These are phyloP conservation scores for Gossypium stocksii DNA, from an alignment of 345 rosid species.

Conservation along the genomic window DNA sequence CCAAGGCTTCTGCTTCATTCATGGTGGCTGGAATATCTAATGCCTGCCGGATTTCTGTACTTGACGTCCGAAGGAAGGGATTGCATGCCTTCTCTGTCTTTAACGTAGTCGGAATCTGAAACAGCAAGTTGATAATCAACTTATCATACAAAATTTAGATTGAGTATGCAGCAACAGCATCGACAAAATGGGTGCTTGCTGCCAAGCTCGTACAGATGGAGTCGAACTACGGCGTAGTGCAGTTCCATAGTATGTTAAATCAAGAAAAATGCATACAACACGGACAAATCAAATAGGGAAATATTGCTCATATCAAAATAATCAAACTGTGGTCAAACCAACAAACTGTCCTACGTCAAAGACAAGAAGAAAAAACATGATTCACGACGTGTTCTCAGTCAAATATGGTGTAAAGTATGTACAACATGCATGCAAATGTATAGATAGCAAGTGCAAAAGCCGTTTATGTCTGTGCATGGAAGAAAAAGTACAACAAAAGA, in stretches of 20 bases:
- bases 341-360: background rate
- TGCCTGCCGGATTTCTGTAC: constrained; percentile 56
- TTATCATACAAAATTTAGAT: background rate
- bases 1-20: constrained; percentile 63
- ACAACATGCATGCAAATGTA: background rate
- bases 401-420: background rate
- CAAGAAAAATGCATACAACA: background rate
- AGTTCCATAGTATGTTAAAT: background rate
- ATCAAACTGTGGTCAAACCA: background rate
- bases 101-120: constrained; percentile 73
- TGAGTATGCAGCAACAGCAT: background rate
- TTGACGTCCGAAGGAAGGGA: constrained; percentile 81
- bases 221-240: background rate
- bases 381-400: background rate
- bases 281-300: background rate
- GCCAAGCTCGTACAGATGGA: background rate
- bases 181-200: background rate
- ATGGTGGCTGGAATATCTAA: constrained; percentile 58
- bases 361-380: background rate
- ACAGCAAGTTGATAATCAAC: background rate
- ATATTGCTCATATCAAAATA: background rate
- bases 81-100: constrained; percentile 85
- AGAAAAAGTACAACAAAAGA: background rate
- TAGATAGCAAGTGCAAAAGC: background rate
- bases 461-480: background rate